Percentiles rank a stretch among this genome's conserved stretches.
These are phyloP conservation scores for Proliferodiscus dingleyae DNA, from an alignment of 2,329 filamentous ascomycete genomes.

Conservation along the genomic window DNA sequence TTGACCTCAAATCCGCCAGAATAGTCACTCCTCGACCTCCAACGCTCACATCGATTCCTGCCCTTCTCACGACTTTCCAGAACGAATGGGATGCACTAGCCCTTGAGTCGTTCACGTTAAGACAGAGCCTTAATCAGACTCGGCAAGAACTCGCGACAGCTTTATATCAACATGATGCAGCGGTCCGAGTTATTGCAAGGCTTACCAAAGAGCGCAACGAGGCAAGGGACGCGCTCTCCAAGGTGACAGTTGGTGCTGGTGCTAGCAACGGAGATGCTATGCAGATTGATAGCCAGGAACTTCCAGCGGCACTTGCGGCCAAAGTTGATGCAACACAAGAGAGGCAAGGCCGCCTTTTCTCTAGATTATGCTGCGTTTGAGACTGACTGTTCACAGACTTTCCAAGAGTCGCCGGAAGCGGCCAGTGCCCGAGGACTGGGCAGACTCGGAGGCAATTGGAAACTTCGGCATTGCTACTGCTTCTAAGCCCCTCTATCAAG, in stretches of 20 bases:
- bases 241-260: slow-evolving; percentile 66
- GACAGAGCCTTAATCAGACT: slow-evolving; percentile 84
- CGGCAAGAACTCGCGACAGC: slow-evolving; percentile 90
- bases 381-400: slow-evolving; percentile 49
- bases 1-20: slow-evolving; percentile 79
- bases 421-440: slow-evolving; percentile 79
- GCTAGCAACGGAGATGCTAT: slow-evolving; percentile 71
- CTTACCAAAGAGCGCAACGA: slow-evolving; percentile 90
- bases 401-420: slow-evolving; percentile 89
- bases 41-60: slow-evolving; percentile 91
- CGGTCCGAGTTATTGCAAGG: slow-evolving; percentile 89
- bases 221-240: slow-evolving; percentile 81
- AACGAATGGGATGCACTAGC: slow-evolving; percentile 97
- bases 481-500: slow-evolving; percentile 55
- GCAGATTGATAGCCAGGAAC: slow-evolving; percentile 78
- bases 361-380: neutral
- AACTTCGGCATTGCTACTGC: slow-evolving; percentile 49
- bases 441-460: slow-evolving; percentile 65
- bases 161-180: slow-evolving; percentile 94
- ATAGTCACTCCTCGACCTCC: slow-evolving; percentile 86
- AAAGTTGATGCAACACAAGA: slow-evolving; percentile 78
- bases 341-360: slow-evolving; percentile 51
- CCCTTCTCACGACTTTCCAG: slow-evolving; percentile 89
- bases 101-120: slow-evolving; percentile 84
- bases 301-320: slow-evolving; percentile 66